phyloP scores from a whole-genome alignment of 2,329 filamentous ascomycete genomes.

The Thelonectria rubi region DNA sequence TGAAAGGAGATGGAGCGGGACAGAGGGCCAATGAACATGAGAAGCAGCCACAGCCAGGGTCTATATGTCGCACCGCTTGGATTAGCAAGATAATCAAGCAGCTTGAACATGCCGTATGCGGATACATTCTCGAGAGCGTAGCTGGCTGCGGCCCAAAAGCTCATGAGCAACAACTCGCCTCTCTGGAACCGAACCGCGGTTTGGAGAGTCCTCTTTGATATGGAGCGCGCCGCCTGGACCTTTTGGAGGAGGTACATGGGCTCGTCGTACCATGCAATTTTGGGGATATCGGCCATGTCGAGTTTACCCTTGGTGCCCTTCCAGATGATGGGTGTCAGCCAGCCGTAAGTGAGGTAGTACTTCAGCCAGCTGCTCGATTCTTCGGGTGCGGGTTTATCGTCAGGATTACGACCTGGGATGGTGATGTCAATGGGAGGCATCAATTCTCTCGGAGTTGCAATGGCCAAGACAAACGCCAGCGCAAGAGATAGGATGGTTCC shows the following conservation, averaged over 20 bases:
- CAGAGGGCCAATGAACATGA: constrained; percentile 62
- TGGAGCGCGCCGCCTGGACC: constrained; percentile 54
- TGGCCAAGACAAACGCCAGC: constrained; percentile 51
- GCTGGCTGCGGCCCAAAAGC: constrained; percentile 49
- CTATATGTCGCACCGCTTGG: constrained; percentile 55
- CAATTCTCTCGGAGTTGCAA: constrained; percentile 61
- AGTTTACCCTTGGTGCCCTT: constrained; percentile 56
- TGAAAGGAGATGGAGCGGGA: constrained; percentile 61
- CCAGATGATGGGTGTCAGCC: constrained; percentile 59
- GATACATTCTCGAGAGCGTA: constrained; percentile 60
- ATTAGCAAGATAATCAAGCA: constrained; percentile 60
- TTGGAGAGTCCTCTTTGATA: constrained; percentile 55
- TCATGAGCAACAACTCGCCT: constrained; percentile 56
- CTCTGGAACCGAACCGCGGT: constrained; percentile 56
- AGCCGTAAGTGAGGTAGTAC: constrained; percentile 61
- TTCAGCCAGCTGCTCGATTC: constrained; percentile 64
- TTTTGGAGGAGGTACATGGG: constrained; percentile 57
- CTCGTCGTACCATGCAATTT: constrained; percentile 64
- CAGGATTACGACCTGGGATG: constrained; percentile 49
- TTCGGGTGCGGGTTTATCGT: constrained; percentile 57
- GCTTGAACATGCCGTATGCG: constrained; percentile 62
- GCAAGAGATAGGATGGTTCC: constrained; percentile 50
- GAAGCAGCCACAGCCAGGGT: constrained; percentile 62
- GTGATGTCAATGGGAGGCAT: constrained; percentile 53
- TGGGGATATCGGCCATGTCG: constrained; percentile 58